Evolutionary conservation across 305 asterid genomes (phyloP).

Genomic region (Nicotiana rustica): DNA sequence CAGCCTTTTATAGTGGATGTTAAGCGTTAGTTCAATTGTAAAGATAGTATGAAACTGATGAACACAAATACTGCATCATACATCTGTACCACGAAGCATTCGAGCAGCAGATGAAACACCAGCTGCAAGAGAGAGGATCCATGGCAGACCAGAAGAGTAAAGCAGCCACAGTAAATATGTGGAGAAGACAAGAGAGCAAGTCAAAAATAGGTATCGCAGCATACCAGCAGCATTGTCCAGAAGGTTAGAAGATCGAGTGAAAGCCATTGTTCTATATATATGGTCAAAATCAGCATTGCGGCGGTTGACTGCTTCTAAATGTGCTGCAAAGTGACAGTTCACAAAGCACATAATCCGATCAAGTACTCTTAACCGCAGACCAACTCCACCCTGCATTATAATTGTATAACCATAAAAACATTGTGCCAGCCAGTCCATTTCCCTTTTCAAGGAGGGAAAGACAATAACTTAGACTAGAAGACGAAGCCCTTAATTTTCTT

Average conservation of each 20-base stretch:
- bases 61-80: conserved; percentile 44
- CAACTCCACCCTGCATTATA: conserved; percentile 89
- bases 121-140: conserved; percentile 81
- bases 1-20: conserved; percentile 48
- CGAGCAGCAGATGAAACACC: conserved; percentile 91
- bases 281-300: conserved; percentile 90
- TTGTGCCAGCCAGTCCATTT: background rate
- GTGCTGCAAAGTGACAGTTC: conserved; percentile 95
- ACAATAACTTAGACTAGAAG: conserved; percentile 1
- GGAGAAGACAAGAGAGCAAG: conserved; percentile 80
- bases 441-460: background rate
- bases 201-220: conserved; percentile 67
- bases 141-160: conserved; percentile 78
- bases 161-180: conserved; percentile 71
- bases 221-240: conserved; percentile 81
- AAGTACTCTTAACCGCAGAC: conserved; percentile 84
- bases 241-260: conserved; percentile 70
- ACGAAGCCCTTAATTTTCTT: background rate
- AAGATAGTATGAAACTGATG: conserved; percentile 31
- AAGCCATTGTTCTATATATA: conserved; percentile 79
- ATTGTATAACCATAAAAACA: conserved; percentile 17
- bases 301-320: conserved; percentile 89
- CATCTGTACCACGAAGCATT: conserved; percentile 71
- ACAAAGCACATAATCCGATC: conserved; percentile 82
- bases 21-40: conserved; percentile 30